Percentiles rank a stretch among this genome's conserved stretches.
Conservation (phyloP, 345 rosid genomes). For the Arabidopsis thaliana region TAIR10.1 NC_003074.8:19385501-19386000, state of each 20-base stretch:
- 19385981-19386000: slow-evolving; percentile 57
- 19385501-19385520: slow-evolving; percentile 89
- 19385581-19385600: slow-evolving; percentile 83
- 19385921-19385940: not conserved
- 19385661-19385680: slow-evolving; percentile 24
- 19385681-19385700: not conserved
- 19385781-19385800: slow-evolving; percentile 56
- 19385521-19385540: slow-evolving; percentile 59
- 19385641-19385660: slow-evolving; percentile 82
- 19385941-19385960: not conserved
- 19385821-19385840: slow-evolving; percentile 62
- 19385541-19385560: slow-evolving; percentile 42
- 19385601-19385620: slow-evolving; percentile 95
- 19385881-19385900: slow-evolving; percentile 51
- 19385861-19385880: slow-evolving; percentile 68
- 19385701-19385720: too few species aligned
- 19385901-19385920: slow-evolving; percentile 17
- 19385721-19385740: too few species aligned
- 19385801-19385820: slow-evolving; percentile 72
- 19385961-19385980: slow-evolving; percentile 55
- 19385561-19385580: slow-evolving; percentile 66
- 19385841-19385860: slow-evolving; percentile 94
- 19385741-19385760: not conserved
- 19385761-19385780: not conserved
- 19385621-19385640: slow-evolving; percentile 92